Conservation (phyloP, 2,329 filamentous ascomycete genomes). For the Pseudopyricularia cyperi region DNA sequence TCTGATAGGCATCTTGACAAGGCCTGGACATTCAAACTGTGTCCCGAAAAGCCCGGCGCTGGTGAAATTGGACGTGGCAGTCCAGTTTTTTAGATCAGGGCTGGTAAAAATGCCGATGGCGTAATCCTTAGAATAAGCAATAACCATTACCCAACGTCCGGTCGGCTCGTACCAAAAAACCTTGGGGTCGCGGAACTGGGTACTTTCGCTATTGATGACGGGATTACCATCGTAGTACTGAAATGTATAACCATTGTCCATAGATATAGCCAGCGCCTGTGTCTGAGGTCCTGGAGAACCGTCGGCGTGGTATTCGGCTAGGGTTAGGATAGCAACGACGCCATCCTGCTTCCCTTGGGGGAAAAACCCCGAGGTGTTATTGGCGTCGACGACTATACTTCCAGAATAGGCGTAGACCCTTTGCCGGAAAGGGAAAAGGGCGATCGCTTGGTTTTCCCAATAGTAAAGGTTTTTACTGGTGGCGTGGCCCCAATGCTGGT, state of each 20-base stretch:
- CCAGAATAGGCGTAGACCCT: conserved; percentile 36
- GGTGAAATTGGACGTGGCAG: conserved; percentile 43
- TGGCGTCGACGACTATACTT: conserved; percentile 43
- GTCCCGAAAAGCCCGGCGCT: conserved; percentile 35
- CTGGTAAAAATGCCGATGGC: conserved; percentile 49
- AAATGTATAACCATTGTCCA: conserved; percentile 49
- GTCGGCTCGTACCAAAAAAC: conserved; percentile 37
- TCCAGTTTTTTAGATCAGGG: conserved; percentile 45
- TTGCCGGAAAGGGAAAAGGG: conserved; percentile 35
- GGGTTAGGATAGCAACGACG: conserved; percentile 46
- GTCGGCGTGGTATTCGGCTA: conserved; percentile 19
- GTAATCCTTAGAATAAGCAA: conserved; percentile 41
- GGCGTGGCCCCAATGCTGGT: conserved; percentile 56
- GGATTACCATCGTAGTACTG: conserved; percentile 46
- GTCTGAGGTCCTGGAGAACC: conserved; percentile 28
- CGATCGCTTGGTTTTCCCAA: conserved; percentile 53
- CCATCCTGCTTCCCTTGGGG: conserved; percentile 26
- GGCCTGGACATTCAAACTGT: conserved; percentile 52
- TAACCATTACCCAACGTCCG: conserved; percentile 42
- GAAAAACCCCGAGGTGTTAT: conserved; percentile 57
- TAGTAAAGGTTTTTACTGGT: conserved; percentile 48
- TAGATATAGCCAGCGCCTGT: conserved; percentile 49
- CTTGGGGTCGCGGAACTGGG: conserved; percentile 53
- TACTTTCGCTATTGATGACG: conserved; percentile 39
- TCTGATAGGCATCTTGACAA: conserved; percentile 39